Evolutionary conservation across 2,329 filamentous ascomycete species (phyloP), one percentile per base, ranked within the genome.

Genomic region (Geosmithia flava): DNA sequence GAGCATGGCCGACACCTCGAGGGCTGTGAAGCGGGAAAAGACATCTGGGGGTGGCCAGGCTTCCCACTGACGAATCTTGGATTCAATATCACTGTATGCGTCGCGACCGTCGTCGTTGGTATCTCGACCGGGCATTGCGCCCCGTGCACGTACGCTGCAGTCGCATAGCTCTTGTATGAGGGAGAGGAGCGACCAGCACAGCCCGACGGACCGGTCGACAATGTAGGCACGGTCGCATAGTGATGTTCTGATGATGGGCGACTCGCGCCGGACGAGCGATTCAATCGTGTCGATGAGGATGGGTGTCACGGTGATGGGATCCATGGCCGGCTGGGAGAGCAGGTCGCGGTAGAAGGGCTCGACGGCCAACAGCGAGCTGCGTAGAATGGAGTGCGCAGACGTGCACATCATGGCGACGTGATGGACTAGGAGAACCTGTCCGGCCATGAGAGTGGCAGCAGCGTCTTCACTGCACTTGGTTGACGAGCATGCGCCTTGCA

Each of bases 131-230:
- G 20, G 10, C 29, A 13, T 16, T 11, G 37, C 16, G 3, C n/a
- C 20, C 45, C 29, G 52, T 52, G 27, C 7, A 17, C 2, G 10
- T 17, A 45, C 49, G 20, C 53, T 53, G 17, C 39, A 27, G 3
- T 52, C 48, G 37, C 52, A 50, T 17, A 54, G 23, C 41, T 53
- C 50, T 15, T 46, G 51, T 2, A 54, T 42, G 7, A 53, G 17
- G 1, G 50, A 48, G 2, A 53, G 20, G 1, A 53, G 43, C 3
- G 52, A 33, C 37, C 44, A 45, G n/a, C 47, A 51, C 17, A 54
- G 20, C 2, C 53, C 53, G 7, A 52, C 3, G 1, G 30, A 45
- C 17, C 52, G 48, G 43, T 54, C 53, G 15, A 53, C 49, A 19
- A 53, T 45, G 20, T 19, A 39, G 27, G 48, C n/a, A 1, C 40